Base-by-base conservation (phyloP, 1,284 basidiomycete species). In the Butyriboletus appendiculatus region DNA sequence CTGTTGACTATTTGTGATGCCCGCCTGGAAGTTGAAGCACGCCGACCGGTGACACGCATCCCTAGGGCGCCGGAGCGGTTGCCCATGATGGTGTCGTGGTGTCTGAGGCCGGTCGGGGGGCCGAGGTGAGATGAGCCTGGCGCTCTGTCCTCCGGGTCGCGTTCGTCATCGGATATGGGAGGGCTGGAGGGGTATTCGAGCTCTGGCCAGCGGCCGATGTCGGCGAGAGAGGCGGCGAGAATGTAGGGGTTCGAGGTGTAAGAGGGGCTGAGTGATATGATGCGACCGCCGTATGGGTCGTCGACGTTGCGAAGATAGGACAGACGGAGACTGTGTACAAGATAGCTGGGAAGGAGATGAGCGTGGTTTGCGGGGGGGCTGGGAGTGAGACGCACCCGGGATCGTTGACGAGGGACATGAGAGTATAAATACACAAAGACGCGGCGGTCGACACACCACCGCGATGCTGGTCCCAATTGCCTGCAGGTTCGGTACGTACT, bases 301-400 rank as follows among this genome's bases (percentile, higher is more conserved):
- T 93, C 88, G 38, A 93, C 85, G 61, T 89, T 85, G 55, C 93
- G 88, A n/a, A 97, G 78, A 65, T 96, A 94, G 18, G 88, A 86
- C 30, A 97, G 76, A 4, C 94, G 87, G 12, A 96, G 78, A 60
- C 81, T 84, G 66, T 96, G 94, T 8, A 96, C 88, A 42, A 95
- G 79, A 70, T 88, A 95, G 60, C 94, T 96, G 55, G 37, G 43
- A 26, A 49, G 30, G 40, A 41, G 12, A 28, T 56, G 52, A 55
- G 50, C 32, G 7, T 7, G 15, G 7, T 10, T 1, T 7, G 20
- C 24, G 20, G 33, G 12, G 1, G 18, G 8, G 40, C 14, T 20
- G 42, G 4, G 42, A n/a, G 2, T 6, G 44, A 38, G 34, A 67
- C 78, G 33, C 52, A 82, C 81, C 80, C 79, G 41, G 81, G 78